Evolutionary conservation across 345 rosid species (phyloP).

Genomic region (Eucalyptus coolabah): DNA sequence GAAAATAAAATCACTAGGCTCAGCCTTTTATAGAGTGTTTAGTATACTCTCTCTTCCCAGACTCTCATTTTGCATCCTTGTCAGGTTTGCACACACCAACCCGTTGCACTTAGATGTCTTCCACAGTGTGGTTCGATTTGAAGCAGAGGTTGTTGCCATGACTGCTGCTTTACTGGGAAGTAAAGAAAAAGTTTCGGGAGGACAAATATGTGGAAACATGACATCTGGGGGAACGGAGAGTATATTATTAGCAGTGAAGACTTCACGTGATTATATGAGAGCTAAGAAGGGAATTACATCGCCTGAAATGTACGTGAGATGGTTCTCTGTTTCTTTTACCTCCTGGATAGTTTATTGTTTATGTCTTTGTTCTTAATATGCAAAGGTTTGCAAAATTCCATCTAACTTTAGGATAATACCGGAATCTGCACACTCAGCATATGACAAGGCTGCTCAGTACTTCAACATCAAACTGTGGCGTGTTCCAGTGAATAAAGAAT

Average conservation of each 20-base stretch:
- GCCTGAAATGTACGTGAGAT: slow-evolving; percentile 64
- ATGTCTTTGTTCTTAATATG: background rate
- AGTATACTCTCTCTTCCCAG: background rate
- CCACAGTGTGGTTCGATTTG: slow-evolving; percentile 75
- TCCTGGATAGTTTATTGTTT: background rate
- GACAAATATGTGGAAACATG: slow-evolving; percentile 95
- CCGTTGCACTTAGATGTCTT: slow-evolving; percentile 87
- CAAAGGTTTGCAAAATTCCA: background rate
- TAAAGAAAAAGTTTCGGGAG: slow-evolving; percentile 61
- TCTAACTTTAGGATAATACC: slow-evolving; percentile 70
- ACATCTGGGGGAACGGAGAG: slow-evolving; percentile 99
- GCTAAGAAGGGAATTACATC: slow-evolving; percentile 67
- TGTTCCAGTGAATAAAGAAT: slow-evolving; percentile 72
- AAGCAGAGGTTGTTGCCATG: slow-evolving; percentile 97
- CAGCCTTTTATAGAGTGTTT: background rate
- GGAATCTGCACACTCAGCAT: slow-evolving; percentile 93
- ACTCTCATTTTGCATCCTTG: background rate
- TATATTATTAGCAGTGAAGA: slow-evolving; percentile 82
- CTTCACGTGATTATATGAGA: slow-evolving; percentile 94
- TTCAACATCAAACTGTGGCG: slow-evolving; percentile 92
- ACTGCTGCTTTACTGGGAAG: slow-evolving; percentile 80
- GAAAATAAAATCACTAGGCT: background rate
- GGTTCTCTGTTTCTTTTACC: background rate
- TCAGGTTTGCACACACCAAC: slow-evolving; percentile 97
- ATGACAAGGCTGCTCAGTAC: slow-evolving; percentile 95